Evolutionary conservation across 441 rosid species (phyloP).

Genomic region (Metrosideros polymorpha): DNA sequence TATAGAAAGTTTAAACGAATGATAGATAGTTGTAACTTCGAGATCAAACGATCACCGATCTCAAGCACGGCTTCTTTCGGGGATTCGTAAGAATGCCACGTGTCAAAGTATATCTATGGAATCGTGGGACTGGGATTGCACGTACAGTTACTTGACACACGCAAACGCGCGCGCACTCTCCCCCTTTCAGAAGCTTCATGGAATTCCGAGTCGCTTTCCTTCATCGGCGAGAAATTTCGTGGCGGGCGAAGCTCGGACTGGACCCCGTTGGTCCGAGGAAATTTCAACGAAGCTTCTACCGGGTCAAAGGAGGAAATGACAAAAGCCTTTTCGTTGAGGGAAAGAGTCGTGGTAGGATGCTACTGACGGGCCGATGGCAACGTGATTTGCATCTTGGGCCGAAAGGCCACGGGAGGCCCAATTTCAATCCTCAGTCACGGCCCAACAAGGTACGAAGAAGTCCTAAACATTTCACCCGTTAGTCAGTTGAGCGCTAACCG

Average conservation of each 20-base stretch:
- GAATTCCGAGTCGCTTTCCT: neutral
- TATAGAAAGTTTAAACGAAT: too few relatives aligned
- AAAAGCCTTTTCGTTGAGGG: neutral
- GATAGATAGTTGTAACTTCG: too few relatives aligned
- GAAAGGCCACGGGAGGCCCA: neutral
- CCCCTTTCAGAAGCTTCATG: neutral
- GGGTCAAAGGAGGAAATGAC: neutral
- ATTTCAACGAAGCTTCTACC: neutral
- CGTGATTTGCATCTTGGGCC: neutral
- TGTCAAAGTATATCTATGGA: neutral
- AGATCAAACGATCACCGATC: neutral
- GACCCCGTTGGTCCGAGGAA: neutral
- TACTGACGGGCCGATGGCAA: neutral
- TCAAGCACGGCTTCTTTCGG: neutral
- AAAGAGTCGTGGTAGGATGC: neutral
- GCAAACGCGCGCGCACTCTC: neutral
- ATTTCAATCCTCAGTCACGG: accelerated
- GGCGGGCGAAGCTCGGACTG: neutral
- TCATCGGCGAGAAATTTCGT: neutral
- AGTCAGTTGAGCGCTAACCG: accelerated
- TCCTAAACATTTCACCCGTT: accelerated
- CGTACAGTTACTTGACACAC: neutral
- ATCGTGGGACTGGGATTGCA: neutral
- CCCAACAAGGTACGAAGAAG: neutral
- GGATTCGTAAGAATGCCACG: neutral